A percentile compares a stretch with the other conserved stretches of the same genome.
Evolutionary conservation across 805 yeast genomes (phyloP).

Genomic region (Metschnikowia similis): DNA sequence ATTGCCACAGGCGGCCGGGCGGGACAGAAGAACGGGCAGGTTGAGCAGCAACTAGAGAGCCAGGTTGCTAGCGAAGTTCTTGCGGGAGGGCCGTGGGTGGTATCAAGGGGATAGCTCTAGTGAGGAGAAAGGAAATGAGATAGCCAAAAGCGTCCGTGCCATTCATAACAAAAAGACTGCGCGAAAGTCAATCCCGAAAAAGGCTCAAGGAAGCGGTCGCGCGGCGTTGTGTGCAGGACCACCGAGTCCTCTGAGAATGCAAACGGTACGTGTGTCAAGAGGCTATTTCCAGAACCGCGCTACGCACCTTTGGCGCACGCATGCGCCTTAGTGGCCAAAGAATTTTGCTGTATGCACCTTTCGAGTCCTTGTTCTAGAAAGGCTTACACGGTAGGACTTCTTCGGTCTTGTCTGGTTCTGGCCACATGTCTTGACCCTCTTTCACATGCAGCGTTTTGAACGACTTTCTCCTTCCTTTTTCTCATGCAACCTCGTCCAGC

Average conservation of each 20-base stretch:
- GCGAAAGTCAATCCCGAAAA: slow-evolving; percentile 5
- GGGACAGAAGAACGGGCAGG: background rate
- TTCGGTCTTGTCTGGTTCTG: too few species aligned
- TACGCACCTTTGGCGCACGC: background rate
- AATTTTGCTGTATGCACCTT: background rate
- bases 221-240: background rate
- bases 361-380: background rate
- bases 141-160: slow-evolving; percentile 1
- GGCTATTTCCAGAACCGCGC: background rate
- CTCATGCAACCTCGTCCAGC: too few species aligned
- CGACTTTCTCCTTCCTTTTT: too few species aligned
- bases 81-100: background rate
- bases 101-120: background rate
- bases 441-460: too few species aligned
- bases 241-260: background rate
- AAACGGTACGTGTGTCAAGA: background rate
- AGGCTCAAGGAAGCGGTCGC: slow-evolving; percentile 1
- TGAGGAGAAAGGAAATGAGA: background rate
- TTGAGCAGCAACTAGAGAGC: background rate
- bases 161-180: slow-evolving; percentile 3
- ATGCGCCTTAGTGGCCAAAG: background rate
- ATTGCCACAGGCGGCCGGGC: background rate
- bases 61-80: background rate
- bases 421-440: too few species aligned
- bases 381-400: too few species aligned